Base-by-base conservation (phyloP, 371 early-diverging fungal genomes). In the Mortierella sp. region DNA sequence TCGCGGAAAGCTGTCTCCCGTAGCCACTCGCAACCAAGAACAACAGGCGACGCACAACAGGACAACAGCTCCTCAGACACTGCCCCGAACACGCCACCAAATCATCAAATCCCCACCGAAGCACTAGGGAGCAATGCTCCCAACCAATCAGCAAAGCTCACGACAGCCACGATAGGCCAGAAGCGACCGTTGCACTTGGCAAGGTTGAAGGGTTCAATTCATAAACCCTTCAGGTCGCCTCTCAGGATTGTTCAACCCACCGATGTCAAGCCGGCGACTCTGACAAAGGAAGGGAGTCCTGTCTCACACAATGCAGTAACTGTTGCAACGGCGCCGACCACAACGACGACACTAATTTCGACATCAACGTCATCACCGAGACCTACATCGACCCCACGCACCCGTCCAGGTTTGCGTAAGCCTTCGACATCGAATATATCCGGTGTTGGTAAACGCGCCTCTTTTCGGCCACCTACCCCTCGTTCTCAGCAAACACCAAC, bases 201-300 rank as follows among this genome's bases (percentile, higher is more conserved):
- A n/a, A 69, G 34, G 19, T 1, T 43, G n/a, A 53, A 44, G 28
- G 31, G 54, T 11, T 48, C 71, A 19, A 50, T 83, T 48, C 83
- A 80, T 28, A 76, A 76, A 43, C 83, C 83, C 21, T 83, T 83
- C 57, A 77, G 73, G 51, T 83, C 83, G 24, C 83, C 83, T 0
- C 11, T 83, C 10, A 37, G 37, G 24, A 67, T 37, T 10, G 21
- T 21, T 67, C 67, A 67, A 19, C 11, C 67, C 34, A 37, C 3
- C 21, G 67, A 40, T 21, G 11, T 34, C 67, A 67, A 37, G 24
- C 37, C 40, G 37, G 11, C 67, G 21, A 21, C 67, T 24, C 1
- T 37, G 40, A 10, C 1, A 24, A 37, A 21, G 67, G 24, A 37
- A 24, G 10, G 21, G 21, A 40, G 3, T 2, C 11, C 43, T 24